phyloP scores from a whole-genome alignment of 2,329 filamentous ascomycete species.

The Colletotrichum tofieldiae region DNA sequence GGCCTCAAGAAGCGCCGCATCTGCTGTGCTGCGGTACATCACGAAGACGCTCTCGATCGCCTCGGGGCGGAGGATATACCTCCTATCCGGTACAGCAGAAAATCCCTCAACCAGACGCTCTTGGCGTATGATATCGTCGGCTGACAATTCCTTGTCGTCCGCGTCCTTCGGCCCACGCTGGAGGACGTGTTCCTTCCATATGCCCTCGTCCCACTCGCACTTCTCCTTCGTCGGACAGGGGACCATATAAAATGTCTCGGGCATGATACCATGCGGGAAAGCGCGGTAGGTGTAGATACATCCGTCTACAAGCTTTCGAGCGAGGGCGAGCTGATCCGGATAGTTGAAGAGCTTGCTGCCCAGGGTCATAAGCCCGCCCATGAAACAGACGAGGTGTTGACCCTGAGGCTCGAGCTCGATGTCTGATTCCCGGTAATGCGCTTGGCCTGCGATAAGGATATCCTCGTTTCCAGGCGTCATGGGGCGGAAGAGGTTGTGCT shows the following conservation, averaged over 20 bases:
- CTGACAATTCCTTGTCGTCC: constrained; percentile 43
- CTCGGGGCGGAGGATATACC: constrained; percentile 74
- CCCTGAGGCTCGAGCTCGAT: constrained; percentile 61
- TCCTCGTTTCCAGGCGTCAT: constrained; percentile 74
- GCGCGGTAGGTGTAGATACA: constrained; percentile 72
- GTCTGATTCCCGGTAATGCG: constrained; percentile 25
- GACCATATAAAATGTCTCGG: constrained; percentile 67
- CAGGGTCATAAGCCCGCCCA: constrained; percentile 79
- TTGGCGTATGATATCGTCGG: constrained; percentile 48
- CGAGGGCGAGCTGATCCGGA: constrained; percentile 62
- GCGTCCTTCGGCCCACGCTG: constrained; percentile 47
- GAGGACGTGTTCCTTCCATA: constrained; percentile 54
- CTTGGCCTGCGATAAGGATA: constrained; percentile 67
- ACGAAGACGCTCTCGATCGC: constrained; percentile 79
- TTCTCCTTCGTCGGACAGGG: constrained; percentile 53
- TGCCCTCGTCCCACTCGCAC: constrained; percentile 51
- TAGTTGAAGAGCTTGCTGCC: constrained; percentile 74
- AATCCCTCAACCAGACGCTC: constrained; percentile 49
- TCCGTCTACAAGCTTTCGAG: constrained; percentile 65
- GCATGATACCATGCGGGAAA: constrained; percentile 72
- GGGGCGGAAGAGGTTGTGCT: constrained; percentile 79
- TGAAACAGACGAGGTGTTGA: constrained; percentile 79
- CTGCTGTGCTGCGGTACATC: constrained; percentile 75
- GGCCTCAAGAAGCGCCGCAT: constrained; percentile 66
- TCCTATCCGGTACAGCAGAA: constrained; percentile 46